Base-by-base conservation (phyloP, 306 rosid genomes). In the Benincasa hispida region DNA sequence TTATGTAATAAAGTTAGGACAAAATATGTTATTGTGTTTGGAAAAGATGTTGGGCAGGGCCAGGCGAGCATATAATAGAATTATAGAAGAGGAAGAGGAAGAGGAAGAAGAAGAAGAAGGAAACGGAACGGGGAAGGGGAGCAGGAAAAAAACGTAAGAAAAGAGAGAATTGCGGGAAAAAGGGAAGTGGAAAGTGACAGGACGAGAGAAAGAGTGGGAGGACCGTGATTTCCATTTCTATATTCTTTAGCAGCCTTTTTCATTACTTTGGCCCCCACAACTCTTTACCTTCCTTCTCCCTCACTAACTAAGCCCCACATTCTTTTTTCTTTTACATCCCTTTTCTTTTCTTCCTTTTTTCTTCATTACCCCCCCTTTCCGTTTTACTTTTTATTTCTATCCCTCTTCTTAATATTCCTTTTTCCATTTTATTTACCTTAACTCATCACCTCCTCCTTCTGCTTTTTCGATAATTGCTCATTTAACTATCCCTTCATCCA, bases 211-310 rank as follows among this genome's bases (percentile, higher is more conserved):
- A 80, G 85, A 78, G 87, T 84, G 88, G 85, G 89, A 76, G 81
- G 89, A 89, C 91, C 90, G 86, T 87, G 94, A 85, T 91, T 93
- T 88, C 89, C 89, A 89, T 84, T 87, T 89, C 91, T 68, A 87
- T 88, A 87, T 93, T 88, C 96, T 84, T 77, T 91, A 85, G 92
- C 96, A 92, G 96, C 91, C 87, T 90, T 83, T 85, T 72, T 87
- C 82, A 82, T 70, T 45, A 68, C 76, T 48, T 81, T 85, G 89
- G 88, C 84, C 89, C 89, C 86, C 82, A 35, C 5, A 32, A 10
- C 22, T 11, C 47, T 13, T 11, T 13, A 10, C 19, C 53, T 4
- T 14, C 47, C 30, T 76, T 89, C 81, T 86, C 75, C 80, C 82
- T 51, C 63, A 84, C 51, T 48, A n/a, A 74, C 60, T 54, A 50